These are phyloP conservation scores for Elaphomyces granulatus DNA, from an alignment of 495 filamentous ascomycete genomes.

Conservation along the genomic window DNA sequence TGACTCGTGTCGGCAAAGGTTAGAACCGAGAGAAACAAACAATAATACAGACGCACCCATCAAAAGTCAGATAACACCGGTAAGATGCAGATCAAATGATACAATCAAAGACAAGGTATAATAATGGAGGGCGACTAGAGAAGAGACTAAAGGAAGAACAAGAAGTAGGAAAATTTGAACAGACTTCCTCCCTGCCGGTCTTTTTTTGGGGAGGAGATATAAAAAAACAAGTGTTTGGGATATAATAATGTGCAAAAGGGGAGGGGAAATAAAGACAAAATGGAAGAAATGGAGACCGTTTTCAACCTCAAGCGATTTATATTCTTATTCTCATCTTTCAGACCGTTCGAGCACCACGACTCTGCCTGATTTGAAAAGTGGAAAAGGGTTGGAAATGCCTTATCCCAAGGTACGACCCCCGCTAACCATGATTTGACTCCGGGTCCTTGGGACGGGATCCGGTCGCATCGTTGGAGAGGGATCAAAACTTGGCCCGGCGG, in stretches of 20 bases:
- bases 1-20: background rate
- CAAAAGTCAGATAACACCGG: conserved; percentile 29
- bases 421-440: conserved; percentile 37
- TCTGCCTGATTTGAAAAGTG: background rate
- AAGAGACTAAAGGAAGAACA: conserved; percentile 8
- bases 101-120: conserved; percentile 6
- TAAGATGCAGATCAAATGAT: conserved; percentile 20
- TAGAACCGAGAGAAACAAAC: background rate
- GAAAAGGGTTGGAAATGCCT: conserved; percentile 15
- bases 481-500: conserved; percentile 20
- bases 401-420: conserved; percentile 36
- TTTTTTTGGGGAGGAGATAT: conserved; percentile 7
- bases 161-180: conserved; percentile 9
- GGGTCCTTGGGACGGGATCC: conserved; percentile 23
- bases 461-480: conserved; percentile 26
- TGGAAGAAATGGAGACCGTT: conserved; percentile 4
- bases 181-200: too few species aligned
- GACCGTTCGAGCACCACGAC: background rate
- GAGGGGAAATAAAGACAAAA: conserved; percentile 5
- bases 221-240: conserved; percentile 7
- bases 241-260: conserved; percentile 4
- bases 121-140: conserved; percentile 8
- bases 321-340: conserved; percentile 3
- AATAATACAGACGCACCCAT: background rate
- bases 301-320: conserved; percentile 7